Conservation (phyloP, 768 basidiomycete species). For the Panellus pusillus region DNA sequence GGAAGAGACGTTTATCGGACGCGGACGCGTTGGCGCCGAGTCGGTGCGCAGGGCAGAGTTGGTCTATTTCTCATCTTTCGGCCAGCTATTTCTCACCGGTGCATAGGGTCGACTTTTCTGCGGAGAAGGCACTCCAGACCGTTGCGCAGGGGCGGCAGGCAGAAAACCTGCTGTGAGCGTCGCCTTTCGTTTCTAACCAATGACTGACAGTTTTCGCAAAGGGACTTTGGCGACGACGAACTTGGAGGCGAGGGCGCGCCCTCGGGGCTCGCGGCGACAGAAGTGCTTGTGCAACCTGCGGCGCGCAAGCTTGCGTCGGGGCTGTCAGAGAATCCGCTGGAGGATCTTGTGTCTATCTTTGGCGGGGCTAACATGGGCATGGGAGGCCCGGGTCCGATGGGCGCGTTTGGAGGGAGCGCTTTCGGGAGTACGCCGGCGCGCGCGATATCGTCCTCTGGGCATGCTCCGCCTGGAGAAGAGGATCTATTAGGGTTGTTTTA, state of each 20-base stretch:
- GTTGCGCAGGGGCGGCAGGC: constrained; percentile 90
- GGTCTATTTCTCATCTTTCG: constrained; percentile 27
- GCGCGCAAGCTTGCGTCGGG: constrained; percentile 79
- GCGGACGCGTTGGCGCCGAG: constrained; percentile 85
- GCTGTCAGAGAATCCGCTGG: constrained; percentile 85
- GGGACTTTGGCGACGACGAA: constrained; percentile 86
- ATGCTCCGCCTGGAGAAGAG: too few species aligned
- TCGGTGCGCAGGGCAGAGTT: constrained; percentile 71
- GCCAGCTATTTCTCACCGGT: neutral
- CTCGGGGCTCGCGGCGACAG: too few species aligned
- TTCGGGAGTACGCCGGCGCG: constrained; percentile 6
- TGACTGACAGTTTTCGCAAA: constrained; percentile 19
- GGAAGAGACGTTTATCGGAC: constrained; percentile 91
- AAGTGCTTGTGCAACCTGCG: constrained; percentile 67
- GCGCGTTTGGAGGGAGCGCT: constrained; percentile 3
- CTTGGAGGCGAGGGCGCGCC: constrained; percentile 60
- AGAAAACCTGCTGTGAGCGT: constrained; percentile 78
- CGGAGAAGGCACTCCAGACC: constrained; percentile 87
- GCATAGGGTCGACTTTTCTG: constrained; percentile 61
- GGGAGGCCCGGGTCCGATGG: constrained; percentile 16
- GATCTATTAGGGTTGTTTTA: neutral
- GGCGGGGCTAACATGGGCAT: constrained; percentile 48
- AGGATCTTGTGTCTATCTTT: constrained; percentile 93
- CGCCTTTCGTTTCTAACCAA: neutral
- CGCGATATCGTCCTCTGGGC: too few species aligned